Conservation (phyloP, 164 flowering plant genomes). For the Vitis vinifera region DNA sequence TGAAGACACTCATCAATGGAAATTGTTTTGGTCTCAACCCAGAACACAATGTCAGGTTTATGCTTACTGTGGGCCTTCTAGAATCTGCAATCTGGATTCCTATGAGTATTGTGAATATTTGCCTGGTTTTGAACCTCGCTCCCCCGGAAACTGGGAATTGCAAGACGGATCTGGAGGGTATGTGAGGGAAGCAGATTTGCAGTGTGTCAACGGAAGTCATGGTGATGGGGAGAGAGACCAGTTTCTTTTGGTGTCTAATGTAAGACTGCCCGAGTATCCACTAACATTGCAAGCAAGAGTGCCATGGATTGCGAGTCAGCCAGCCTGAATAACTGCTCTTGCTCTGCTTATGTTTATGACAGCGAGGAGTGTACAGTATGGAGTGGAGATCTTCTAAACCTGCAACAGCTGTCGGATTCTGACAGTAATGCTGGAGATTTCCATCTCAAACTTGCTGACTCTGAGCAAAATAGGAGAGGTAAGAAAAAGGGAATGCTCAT, state of each 20-base stretch:
- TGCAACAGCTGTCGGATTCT: not conserved
- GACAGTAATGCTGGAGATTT: not conserved
- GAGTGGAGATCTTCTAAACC: conserved; percentile 9
- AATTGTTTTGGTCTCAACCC: conserved; percentile 22
- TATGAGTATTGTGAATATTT: conserved; percentile 15
- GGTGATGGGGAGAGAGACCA: no score
- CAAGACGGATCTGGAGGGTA: not conserved
- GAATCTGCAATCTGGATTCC: no score
- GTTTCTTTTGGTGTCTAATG: no score
- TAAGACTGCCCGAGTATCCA: not conserved
- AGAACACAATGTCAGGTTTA: conserved; percentile 11
- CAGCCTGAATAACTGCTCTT: conserved; percentile 8
- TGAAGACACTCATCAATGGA: conserved; percentile 11
- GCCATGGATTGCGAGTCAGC: not conserved
- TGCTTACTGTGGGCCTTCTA: no score
- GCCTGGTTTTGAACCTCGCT: conserved; percentile 22
- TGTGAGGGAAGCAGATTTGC: no score
- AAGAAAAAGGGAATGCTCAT: no score
- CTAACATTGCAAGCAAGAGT: not conserved
- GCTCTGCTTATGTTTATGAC: conserved; percentile 12
- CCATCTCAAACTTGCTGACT: conserved; percentile 7
- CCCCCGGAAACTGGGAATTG: conserved; percentile 1
- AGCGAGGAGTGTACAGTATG: conserved; percentile 4
- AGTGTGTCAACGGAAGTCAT: no score
- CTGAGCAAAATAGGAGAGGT: not conserved